Evolutionary conservation across 352 stramenopile genomes (phyloP), one percentile per base, ranked within the genome.

Genomic region (Phytophthora cryptogea): DNA sequence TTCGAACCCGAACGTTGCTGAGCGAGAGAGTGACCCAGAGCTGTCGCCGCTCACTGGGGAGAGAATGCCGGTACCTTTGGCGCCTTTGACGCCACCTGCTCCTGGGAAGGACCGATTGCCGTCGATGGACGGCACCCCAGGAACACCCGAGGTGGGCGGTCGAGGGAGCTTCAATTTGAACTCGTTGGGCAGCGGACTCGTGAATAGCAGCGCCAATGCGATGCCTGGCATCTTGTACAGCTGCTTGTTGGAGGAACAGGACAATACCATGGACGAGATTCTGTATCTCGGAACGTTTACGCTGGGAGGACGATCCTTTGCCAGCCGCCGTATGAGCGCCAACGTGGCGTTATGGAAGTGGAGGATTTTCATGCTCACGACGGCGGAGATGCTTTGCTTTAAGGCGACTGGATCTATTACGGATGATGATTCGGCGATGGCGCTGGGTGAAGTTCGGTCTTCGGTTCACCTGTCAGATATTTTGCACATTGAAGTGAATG

Each of bases 341-440:
- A 90, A 89, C 55, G 76, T 92, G 43, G 80, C 80, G 48, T 66
- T 92, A 37, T 92, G 83, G 83, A 92, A 92, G 53, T 84, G 88
- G 66, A 73, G 83, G 17, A 78, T 86, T 47, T 88, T 90, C 54
- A 86, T 92, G 70, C 65, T 92, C 13, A 92, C 83, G 26, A 82
- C 78, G 5, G 79, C 80, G 0, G 83, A 92, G 63, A 83, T 92
- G 70, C 50, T 92, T 37, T 89, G 78, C 54, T 92, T 92, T 52
- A 92, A 92, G 54, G 76, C 78, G 1, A 74, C 64, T 16, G 68
- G 63, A n/a, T 64, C 61, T 6, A 67, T 70, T 40, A 57, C 39
- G 11, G 57, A 72, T 13, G 67, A 75, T 28, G 67, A 66, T 23
- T 44, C 39, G 14, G 49, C 55, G 35, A 80, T 68, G 30, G 76